A percentile compares a stretch with the other conserved stretches of the same genome.
Evolutionary conservation across 1,284 basidiomycete genomes (phyloP).

Genomic region (Rhizoctonia solani): DNA sequence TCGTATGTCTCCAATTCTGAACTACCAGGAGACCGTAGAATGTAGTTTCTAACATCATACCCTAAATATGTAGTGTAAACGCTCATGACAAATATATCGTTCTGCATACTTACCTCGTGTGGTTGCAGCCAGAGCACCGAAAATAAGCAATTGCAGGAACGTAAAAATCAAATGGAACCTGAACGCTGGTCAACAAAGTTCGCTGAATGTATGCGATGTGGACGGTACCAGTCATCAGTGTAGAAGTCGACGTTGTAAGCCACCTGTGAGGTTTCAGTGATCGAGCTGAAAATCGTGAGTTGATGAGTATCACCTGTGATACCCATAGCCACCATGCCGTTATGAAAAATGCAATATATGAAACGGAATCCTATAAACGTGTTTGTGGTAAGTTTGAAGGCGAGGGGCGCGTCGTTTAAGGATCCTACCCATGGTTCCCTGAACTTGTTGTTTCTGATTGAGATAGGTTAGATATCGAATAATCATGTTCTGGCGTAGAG

Average conservation of each 20-base stretch:
- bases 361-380: conserved; percentile 21
- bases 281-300: neutral
- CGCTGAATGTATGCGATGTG: neutral
- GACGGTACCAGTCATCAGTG: conserved; percentile 18
- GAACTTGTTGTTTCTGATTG: conserved; percentile 25
- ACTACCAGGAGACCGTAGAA: conserved; percentile 15
- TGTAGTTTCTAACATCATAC: conserved; percentile 27
- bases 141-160: conserved; percentile 21
- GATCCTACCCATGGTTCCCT: conserved; percentile 20
- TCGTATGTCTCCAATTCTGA: neutral
- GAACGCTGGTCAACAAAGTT: neutral
- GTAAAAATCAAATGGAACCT: conserved; percentile 24
- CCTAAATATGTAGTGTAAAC: conserved; percentile 4
- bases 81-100: too few species aligned
- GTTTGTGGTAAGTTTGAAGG: neutral
- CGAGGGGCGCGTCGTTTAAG: neutral
- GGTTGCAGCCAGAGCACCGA: conserved; percentile 24
- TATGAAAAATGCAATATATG: conserved; percentile 27
- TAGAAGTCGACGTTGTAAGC: conserved; percentile 32
- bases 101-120: conserved; percentile 30
- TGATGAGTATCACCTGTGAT: neutral
- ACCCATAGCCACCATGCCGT: conserved; percentile 31
- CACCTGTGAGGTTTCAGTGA: neutral
- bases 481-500: neutral
- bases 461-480: neutral